A percentile compares a stretch with the other conserved stretches of the same genome.
Evolutionary conservation across 2,329 filamentous ascomycete species (phyloP).

Genomic region (Stachybotrys chartarum): DNA sequence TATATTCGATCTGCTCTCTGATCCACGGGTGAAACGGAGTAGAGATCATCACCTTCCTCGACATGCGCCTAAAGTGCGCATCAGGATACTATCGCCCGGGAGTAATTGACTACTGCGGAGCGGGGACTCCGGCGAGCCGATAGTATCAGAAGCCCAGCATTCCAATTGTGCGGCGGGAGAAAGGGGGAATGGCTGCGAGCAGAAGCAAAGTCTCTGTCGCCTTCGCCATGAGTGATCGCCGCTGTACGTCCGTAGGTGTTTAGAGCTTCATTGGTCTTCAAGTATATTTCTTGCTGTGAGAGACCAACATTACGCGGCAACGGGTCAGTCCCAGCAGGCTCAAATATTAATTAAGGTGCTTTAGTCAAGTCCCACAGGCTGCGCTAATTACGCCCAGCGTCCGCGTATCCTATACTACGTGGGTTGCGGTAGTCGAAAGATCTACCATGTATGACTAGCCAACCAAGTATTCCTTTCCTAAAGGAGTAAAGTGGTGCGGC

Average conservation of each 20-base stretch:
- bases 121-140: not conserved
- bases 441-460: not conserved
- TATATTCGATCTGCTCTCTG: too few relatives aligned
- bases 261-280: too few relatives aligned
- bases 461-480: too few relatives aligned
- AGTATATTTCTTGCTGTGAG: too few relatives aligned
- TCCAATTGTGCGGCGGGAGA: too few relatives aligned
- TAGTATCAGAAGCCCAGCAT: not conserved
- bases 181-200: too few relatives aligned
- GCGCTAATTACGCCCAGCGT: not conserved
- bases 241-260: too few relatives aligned
- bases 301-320: not conserved
- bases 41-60: not conserved
- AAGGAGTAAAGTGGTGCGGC: too few relatives aligned
- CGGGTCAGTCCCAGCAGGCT: not conserved
- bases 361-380: not conserved
- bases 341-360: not conserved
- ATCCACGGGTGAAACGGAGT: too few relatives aligned
- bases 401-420: not conserved
- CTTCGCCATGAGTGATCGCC: too few relatives aligned
- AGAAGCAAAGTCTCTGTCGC: too few relatives aligned
- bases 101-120: not conserved
- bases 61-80: not conserved
- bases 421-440: not conserved
- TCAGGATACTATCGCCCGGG: not conserved